Base-by-base conservation (phyloP, 2,329 filamentous ascomycete genomes). In the Aspergillus sp. region DNA sequence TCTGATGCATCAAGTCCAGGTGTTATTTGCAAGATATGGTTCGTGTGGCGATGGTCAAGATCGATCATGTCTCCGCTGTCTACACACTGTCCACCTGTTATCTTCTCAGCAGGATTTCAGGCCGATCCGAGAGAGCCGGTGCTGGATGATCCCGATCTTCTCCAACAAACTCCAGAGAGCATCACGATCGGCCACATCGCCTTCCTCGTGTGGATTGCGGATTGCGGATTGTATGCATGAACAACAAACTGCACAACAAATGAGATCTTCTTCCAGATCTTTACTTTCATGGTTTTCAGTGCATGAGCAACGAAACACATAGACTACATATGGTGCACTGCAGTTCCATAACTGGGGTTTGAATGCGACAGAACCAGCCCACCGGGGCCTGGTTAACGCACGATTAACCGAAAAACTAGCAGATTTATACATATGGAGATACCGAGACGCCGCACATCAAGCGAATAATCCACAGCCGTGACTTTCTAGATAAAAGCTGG, bases 1-100 rank as follows among this genome's bases (percentile, higher is more conserved):
- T 62, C 43, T 57, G 59, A 59, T 59, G 44, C 51, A 57, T 62
- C 57, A 55, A 47, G 41, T 40, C 40, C 23, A 39, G 53, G 52
- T 52, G 53, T 53, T 47, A 45, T 54, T 55, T 57, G 54, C 56
- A 59, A 56, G 55, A 47, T 35, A 57, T 56, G 50, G 24, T 19
- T 23, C 44, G 27, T 31, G 52, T 43, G 55, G 51, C 31, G 54
- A 50, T 19, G 27, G 24, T 54, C 21, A 27, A 37, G 27, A 47
- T 43, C n/a, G n/a, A 52, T 37, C 35, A 37, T 37, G 12, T 15
- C 14, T 7, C 6, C 6, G 12, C n/a, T 17, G 27, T 31, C 27
- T 17, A 9, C 7, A 41, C 39, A n/a, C 9, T n/a, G 39, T n/a
- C 17, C 15, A 43, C 19, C 9, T 17, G 15, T 17, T 17, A 43